Base-by-base conservation (phyloP, 2,329 filamentous ascomycete species). In the Gremmenia infestans region DNA sequence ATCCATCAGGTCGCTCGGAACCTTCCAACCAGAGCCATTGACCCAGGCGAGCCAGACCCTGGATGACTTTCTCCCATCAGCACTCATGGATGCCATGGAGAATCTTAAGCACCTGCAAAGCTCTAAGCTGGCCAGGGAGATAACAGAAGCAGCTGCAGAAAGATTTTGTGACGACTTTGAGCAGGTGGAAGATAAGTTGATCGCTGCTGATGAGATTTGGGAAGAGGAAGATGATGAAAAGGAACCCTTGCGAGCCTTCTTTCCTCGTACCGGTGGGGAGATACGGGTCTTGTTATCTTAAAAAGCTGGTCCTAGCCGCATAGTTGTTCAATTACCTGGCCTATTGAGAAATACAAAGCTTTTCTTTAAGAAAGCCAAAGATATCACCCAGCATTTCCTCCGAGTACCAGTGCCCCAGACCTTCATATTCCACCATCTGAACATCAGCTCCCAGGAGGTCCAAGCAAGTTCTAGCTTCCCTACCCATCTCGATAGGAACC, bases 51-150 rank as follows among this genome's bases (percentile, higher is more conserved):
- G 89, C 65, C 89, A 92, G 65, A 81, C 80, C 42, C 78, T 99
- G 6, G 94, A 99, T 67, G 86, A 91, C 58, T 99, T 97, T 73
- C 76, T 99, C 23, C 92, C 94, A 0, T 95, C 91, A 1, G 94
- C 93, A 2, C 79, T 96, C 32, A 93, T 97, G 78, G 94, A 99
- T 69, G 92, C 92, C 2, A 85, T 89, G 64, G 88, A 94, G 50
- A 89, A 91, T 58, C 72, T 97, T 25, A 87, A 86, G 61, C 77
- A 82, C 43, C 74, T 99, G 1, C 85, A 88, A 59, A 88, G 89
- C 65, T 82, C 88, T 1, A 79, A 78, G 11, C 74, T 96, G 55
- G 87, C 88, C 14, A 82, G 89, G 48, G 78, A 85, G 48, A 82
- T 96, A 49, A 94, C 90, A 0, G 89, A 95, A 65, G 83, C 88